phyloP scores from a whole-genome alignment of 139 green algal species.

The Nannochloris sp. region DNA sequence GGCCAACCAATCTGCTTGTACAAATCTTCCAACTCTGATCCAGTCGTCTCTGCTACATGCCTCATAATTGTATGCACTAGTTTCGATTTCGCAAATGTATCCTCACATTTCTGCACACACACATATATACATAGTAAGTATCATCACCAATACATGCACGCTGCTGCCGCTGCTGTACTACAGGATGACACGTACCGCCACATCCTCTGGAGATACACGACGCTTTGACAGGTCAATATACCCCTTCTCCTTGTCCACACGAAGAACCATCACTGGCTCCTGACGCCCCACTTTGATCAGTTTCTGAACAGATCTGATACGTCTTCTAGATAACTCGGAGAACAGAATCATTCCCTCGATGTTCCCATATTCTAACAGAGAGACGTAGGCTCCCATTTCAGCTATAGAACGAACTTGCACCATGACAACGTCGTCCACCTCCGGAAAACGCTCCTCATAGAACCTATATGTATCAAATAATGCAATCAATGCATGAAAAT shows the following conservation, averaged over 20 bases:
- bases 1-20: slow-evolving; percentile 88
- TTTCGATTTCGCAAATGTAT: slow-evolving; percentile 94
- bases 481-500: slow-evolving; percentile 10
- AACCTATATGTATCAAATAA: slow-evolving; percentile 54
- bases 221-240: slow-evolving; percentile 99
- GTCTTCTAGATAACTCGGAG: slow-evolving; percentile 92
- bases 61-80: slow-evolving; percentile 98
- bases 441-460: slow-evolving; percentile 91
- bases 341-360: slow-evolving; percentile 98
- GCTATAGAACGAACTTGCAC: slow-evolving; percentile 88
- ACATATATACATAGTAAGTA: not conserved
- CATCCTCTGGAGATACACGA: slow-evolving; percentile 88
- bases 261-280: slow-evolving; percentile 99
- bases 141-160: too few relatives aligned
- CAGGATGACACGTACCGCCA: slow-evolving; percentile 26
- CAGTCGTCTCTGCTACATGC: slow-evolving; percentile 89
- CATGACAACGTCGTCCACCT: slow-evolving; percentile 98
- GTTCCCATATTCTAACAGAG: slow-evolving; percentile 86
- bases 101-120: slow-evolving; percentile 64
- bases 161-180: too few relatives aligned
- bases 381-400: slow-evolving; percentile 98
- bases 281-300: slow-evolving; percentile 97
- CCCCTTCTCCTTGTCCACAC: slow-evolving; percentile 98
- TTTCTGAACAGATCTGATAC: slow-evolving; percentile 97
- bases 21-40: slow-evolving; percentile 60